phyloP scores from a whole-genome alignment of 2,329 filamentous ascomycete genomes.

The Fusarium sp. region DNA sequence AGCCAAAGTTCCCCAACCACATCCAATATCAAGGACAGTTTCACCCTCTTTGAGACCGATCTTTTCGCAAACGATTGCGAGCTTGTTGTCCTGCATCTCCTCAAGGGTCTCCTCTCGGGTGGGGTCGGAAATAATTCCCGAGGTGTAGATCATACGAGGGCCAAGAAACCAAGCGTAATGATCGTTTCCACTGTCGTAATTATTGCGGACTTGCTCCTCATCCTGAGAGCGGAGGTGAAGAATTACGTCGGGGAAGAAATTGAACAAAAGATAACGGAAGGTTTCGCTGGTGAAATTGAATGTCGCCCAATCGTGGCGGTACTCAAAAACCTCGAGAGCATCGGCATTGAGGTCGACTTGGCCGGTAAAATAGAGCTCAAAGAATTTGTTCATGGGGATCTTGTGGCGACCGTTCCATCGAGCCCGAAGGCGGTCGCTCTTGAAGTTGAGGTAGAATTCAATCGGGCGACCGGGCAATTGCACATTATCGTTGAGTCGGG shows the following conservation, averaged over 20 bases:
- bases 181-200: constrained; percentile 96
- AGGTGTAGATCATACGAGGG: constrained; percentile 97
- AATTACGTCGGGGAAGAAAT: constrained; percentile 87
- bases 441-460: constrained; percentile 89
- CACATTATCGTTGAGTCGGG: constrained; percentile 91
- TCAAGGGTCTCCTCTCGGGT: constrained; percentile 91
- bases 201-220: constrained; percentile 94
- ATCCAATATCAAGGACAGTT: constrained; percentile 89
- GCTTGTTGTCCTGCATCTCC: constrained; percentile 95
- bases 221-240: constrained; percentile 93
- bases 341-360: constrained; percentile 95
- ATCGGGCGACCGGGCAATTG: constrained; percentile 85
- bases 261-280: constrained; percentile 86
- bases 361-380: constrained; percentile 94
- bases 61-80: constrained; percentile 94
- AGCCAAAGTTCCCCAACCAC: constrained; percentile 94
- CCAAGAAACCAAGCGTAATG: constrained; percentile 98
- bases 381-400: constrained; percentile 90
- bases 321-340: constrained; percentile 86
- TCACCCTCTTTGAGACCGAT: constrained; percentile 85
- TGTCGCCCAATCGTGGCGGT: constrained; percentile 94
- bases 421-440: constrained; percentile 65
- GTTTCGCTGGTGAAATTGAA: constrained; percentile 88
- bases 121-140: constrained; percentile 88
- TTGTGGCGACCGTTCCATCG: constrained; percentile 82